These are phyloP conservation scores for Pythium plurisporium DNA, from an alignment of 352 stramenopile genomes.

Conservation along the genomic window DNA sequence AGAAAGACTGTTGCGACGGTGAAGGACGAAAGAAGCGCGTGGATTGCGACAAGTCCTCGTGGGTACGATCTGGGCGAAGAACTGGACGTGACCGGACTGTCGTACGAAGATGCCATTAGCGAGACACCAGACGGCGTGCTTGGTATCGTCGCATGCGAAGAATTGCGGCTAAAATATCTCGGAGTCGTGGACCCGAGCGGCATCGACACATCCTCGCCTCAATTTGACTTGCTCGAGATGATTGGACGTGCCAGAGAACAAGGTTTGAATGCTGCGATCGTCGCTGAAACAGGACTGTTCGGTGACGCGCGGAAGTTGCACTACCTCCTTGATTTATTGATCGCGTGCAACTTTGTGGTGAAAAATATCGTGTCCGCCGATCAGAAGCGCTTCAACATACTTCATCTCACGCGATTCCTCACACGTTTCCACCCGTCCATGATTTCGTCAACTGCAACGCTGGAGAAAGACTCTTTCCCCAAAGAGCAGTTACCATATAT, in stretches of 20 bases:
- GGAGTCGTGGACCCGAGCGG: conserved; percentile 46
- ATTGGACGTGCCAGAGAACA: conserved; percentile 54
- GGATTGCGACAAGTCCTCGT: conserved; percentile 59
- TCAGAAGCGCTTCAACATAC: conserved; percentile 72
- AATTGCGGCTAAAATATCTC: conserved; percentile 64
- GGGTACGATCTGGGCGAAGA: conserved; percentile 57
- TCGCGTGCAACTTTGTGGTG: conserved; percentile 47
- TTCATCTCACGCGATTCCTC: conserved; percentile 68
- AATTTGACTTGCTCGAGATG: conserved; percentile 78
- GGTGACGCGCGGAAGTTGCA: conserved; percentile 72
- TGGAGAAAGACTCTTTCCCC: conserved; percentile 52
- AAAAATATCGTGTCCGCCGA: conserved; percentile 79
- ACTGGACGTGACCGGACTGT: conserved; percentile 42
- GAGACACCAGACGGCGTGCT: conserved; percentile 46
- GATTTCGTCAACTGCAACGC: conserved; percentile 45
- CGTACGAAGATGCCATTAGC: conserved; percentile 55
- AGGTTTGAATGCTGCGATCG: conserved; percentile 54
- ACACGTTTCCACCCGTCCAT: conserved; percentile 63
- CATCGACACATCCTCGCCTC: conserved; percentile 57
- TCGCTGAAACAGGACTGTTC: conserved; percentile 56
- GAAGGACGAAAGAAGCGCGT: conserved; percentile 32
- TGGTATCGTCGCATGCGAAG: conserved; percentile 62
- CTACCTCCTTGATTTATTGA: conserved; percentile 78
- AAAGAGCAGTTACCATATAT: conserved; percentile 54
- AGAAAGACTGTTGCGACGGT: conserved; percentile 15